Evolutionary conservation across 345 rosid genomes (phyloP), one percentile per base, ranked within the genome.

Genomic region (Kernera saxatilis): DNA sequence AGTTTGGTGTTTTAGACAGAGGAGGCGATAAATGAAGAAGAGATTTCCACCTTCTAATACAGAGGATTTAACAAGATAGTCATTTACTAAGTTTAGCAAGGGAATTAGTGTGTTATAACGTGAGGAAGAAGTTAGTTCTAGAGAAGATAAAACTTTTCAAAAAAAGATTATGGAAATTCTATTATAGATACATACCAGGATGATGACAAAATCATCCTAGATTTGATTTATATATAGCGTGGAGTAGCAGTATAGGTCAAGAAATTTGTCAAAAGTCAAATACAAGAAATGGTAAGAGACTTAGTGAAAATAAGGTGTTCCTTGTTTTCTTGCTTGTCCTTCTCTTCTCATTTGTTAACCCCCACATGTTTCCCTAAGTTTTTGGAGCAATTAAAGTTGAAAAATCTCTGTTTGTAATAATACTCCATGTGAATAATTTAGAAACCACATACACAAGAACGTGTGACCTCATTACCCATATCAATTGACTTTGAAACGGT

Each of bases 271-370:
- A 56, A 73, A 73, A 37, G 67, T 73, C 72, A 73, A 56, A 57
- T 18, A 57, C 43, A 55, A 73, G 61, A 66, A 66, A 49, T 52
- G 72, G 77, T 66, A 73, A 73, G 53, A 66, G 37, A 73, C 61
- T 57, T 8, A 48, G 72, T 73, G 67, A 72, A 61, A 65, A 36
- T 58, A 73, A 23, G 71, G 77, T 73, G 67, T 56, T 55, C 67
- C 77, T 36, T 55, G 71, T 54, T 72, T 72, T 70, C 41, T 37
- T 70, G 67, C 67, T 59, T 70, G 83, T 44, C 82, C 85, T 10
- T 86, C 86, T 65, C 64, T 56, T 65, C 13, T 54, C 12, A 43
- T 35, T 67, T 66, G 33, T 39, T 59, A 29, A 73, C 26, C 8
- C 5, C 61, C 77, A 73, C 67, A 66, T 66, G 53, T 73, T 57